Conservation (phyloP, 2,329 filamentous ascomycete genomes). For the Botrytis squamosa region DNA sequence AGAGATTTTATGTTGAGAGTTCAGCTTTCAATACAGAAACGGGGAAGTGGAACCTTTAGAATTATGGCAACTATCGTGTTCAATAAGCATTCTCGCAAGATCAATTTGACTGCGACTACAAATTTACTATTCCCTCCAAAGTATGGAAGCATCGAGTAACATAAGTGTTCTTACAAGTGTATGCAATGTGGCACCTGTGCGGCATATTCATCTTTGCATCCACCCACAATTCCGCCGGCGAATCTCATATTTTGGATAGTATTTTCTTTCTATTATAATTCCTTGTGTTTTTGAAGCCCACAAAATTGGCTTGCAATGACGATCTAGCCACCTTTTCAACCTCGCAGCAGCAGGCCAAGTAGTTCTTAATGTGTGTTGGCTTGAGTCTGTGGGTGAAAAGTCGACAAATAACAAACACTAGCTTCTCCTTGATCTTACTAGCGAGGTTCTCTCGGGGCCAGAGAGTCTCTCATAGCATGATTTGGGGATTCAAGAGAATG, state of each 20-base stretch:
- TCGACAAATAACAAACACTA: background rate
- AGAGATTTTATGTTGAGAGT: background rate
- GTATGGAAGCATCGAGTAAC: accelerated
- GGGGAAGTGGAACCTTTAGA: no score
- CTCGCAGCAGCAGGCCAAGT: background rate
- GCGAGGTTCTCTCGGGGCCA: no score
- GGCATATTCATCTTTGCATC: background rate
- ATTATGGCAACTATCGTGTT: background rate
- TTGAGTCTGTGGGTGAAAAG: background rate
- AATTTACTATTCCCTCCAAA: background rate
- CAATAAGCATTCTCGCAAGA: background rate
- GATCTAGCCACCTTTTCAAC: background rate
- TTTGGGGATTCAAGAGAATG: no score
- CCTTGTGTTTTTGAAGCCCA: background rate
- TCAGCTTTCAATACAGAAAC: background rate
- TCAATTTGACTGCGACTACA: background rate
- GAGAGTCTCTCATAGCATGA: accelerated
- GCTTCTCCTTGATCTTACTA: no score
- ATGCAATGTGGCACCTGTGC: background rate
- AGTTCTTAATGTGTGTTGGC: no score
- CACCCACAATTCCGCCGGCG: background rate
- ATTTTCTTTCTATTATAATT: background rate
- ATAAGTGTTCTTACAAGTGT: background rate
- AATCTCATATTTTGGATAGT: background rate
- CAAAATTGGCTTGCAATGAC: background rate